Conservation (phyloP, 2,329 filamentous ascomycete species). For the Byssoonygena ceratinophila region DNA sequence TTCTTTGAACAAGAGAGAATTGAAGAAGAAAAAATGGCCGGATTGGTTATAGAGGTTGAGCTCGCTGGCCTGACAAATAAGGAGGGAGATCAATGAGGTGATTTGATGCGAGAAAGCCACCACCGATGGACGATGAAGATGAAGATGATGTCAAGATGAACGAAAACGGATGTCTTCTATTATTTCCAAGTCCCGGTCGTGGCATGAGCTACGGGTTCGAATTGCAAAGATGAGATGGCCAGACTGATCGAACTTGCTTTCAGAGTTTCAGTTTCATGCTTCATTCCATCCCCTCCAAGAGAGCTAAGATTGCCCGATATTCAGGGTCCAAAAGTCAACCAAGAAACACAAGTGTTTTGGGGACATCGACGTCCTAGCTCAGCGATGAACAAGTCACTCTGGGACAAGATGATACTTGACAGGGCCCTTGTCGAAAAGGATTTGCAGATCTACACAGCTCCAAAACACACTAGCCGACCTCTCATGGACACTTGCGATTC, state of each 20-base stretch:
- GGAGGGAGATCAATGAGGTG: background rate
- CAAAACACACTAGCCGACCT: background rate
- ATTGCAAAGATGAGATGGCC: background rate
- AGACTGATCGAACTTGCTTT: background rate
- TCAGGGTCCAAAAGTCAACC: conserved; percentile 10
- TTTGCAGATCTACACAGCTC: conserved; percentile 1
- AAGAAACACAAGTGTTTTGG: background rate
- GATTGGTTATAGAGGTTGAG: background rate
- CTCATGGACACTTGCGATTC: too few relatives aligned
- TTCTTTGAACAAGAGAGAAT: too few relatives aligned
- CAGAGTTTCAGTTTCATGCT: conserved; percentile 4
- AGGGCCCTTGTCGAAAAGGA: background rate
- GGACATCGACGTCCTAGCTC: background rate
- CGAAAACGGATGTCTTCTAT: background rate
- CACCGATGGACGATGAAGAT: background rate
- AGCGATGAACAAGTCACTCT: too few relatives aligned
- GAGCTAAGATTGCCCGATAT: conserved; percentile 7
- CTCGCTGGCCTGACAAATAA: background rate
- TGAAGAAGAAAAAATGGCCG: too few relatives aligned
- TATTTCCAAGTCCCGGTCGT: background rate
- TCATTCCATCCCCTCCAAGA: background rate
- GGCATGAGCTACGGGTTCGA: too few relatives aligned
- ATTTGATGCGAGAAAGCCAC: background rate
- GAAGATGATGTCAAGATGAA: conserved; percentile 3
- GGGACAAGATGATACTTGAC: too few relatives aligned